Evolutionary conservation across 257 asterid species (phyloP), one percentile per base, ranked within the genome.

Genomic region (Ajuga chamaepitys): DNA sequence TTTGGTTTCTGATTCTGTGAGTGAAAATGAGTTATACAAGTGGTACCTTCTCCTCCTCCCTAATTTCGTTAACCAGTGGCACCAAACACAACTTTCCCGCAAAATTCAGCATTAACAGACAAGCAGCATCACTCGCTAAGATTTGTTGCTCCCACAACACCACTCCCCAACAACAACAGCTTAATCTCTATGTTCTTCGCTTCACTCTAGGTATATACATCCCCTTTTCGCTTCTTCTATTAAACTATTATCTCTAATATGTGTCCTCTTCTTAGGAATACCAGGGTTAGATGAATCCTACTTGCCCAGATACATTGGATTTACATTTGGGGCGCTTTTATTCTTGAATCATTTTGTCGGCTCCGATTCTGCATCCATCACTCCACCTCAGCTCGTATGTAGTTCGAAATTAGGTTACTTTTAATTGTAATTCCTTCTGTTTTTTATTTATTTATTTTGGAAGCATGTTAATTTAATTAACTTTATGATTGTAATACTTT

Each of bases 231-330:
- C 24, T 21, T 0, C 63, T 53, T 2, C 12, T 22, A 21, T 20
- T 11, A 8, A 48, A n/a, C 50, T 54, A n/a, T n/a, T n/a, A n/a
- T n/a, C n/a, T n/a, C n/a, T n/a, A n/a, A n/a, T n/a, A n/a, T 55
- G 21, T 69, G 54, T 45, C 66, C 18, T 25, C 62, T 34, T 70
- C 32, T 12, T 60, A 89, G 95, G 99, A 63, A 89, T 89, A 64
- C 92, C 90, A 70, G 99, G 99, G 34, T 73, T 89, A 68, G 97
- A 88, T 63, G 99, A 89, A 77, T 89, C 96, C 9, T 93, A 89
- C 81, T 82, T 93, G 73, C 96, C 99, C 70, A 84, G 96, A 83
- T 94, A 84, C 83, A 85, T 94, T 58, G 99, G 97, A 64, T 93
- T 81, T 73, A 81, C 84, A 68, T 89, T 89, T 75, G 97, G 97